phyloP scores from a whole-genome alignment of 176 grass and related monocot species.

The Oryza glumipatula region DNA sequence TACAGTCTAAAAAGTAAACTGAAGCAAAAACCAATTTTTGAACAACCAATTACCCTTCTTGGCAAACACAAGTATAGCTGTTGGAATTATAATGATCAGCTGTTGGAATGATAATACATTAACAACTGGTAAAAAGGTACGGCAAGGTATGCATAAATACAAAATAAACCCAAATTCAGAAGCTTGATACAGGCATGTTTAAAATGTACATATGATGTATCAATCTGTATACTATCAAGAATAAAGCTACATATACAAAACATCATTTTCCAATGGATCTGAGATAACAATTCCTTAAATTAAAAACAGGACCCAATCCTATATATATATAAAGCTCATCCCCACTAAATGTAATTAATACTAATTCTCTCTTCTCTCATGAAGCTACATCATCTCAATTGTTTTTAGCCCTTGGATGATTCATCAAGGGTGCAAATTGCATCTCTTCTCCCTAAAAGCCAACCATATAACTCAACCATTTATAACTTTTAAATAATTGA shows the following conservation, averaged over 20 bases:
- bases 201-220: neutral
- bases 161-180: conserved; percentile 20
- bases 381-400: too few relatives aligned
- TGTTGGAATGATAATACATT: conserved; percentile 8
- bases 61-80: neutral
- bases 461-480: too few relatives aligned
- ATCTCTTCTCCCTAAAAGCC: too few relatives aligned
- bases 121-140: conserved; percentile 3
- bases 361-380: too few relatives aligned
- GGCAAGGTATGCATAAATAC: neutral
- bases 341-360: too few relatives aligned
- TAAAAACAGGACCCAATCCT: neutral
- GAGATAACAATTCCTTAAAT: too few relatives aligned
- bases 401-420: too few relatives aligned
- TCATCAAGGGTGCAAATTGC: too few relatives aligned
- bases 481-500: too few relatives aligned
- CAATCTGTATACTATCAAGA: conserved; percentile 1
- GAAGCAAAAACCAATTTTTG: neutral
- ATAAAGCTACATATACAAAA: conserved; percentile 4
- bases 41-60: conserved; percentile 3
- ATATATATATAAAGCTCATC: too few relatives aligned
- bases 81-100: neutral
- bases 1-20: neutral
- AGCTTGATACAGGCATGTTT: neutral
- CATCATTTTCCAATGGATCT: neutral